Evolutionary conservation across 192 early-diverging fungal species (phyloP).

Genomic region (Coemansia guatemalensis): DNA sequence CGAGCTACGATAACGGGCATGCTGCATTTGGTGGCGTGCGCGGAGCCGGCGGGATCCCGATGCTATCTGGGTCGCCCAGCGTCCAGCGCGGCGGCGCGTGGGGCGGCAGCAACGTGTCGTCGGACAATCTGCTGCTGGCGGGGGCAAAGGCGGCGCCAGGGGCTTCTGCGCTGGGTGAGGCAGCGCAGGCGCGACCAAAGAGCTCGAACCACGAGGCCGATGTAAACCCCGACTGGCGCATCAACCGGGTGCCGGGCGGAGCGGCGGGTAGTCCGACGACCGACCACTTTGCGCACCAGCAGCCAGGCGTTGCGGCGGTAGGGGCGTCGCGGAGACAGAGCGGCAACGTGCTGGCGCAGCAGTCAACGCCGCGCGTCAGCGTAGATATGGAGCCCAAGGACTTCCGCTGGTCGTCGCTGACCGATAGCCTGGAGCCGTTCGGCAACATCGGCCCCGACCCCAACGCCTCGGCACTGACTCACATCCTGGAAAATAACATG

Average conservation of each 20-base stretch:
- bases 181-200: conserved; percentile 23
- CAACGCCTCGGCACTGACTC: conserved; percentile 29
- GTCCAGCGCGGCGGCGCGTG: conserved; percentile 23
- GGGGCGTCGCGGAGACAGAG: conserved; percentile 36
- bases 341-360: conserved; percentile 35
- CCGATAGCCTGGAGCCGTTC: conserved; percentile 44
- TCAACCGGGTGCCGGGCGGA: conserved; percentile 14
- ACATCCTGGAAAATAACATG: conserved; percentile 41
- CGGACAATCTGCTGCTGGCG: conserved; percentile 22
- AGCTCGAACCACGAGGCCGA: conserved; percentile 50
- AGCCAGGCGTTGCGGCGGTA: conserved; percentile 20
- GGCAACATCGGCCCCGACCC: conserved; percentile 37
- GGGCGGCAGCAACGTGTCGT: conserved; percentile 22
- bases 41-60: background rate
- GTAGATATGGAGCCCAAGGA: conserved; percentile 54
- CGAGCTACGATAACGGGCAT: conserved; percentile 31
- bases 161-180: conserved; percentile 6
- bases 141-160: conserved; percentile 12
- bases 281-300: conserved; percentile 30
- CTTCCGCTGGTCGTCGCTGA: conserved; percentile 51
- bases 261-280: conserved; percentile 24
- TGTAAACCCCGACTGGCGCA: conserved; percentile 42
- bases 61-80: conserved; percentile 19
- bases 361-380: conserved; percentile 46
- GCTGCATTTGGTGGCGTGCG: conserved; percentile 11